Conservation (phyloP, 371 early-diverging fungal genomes). For the Haplosporangium sp. region DNA sequence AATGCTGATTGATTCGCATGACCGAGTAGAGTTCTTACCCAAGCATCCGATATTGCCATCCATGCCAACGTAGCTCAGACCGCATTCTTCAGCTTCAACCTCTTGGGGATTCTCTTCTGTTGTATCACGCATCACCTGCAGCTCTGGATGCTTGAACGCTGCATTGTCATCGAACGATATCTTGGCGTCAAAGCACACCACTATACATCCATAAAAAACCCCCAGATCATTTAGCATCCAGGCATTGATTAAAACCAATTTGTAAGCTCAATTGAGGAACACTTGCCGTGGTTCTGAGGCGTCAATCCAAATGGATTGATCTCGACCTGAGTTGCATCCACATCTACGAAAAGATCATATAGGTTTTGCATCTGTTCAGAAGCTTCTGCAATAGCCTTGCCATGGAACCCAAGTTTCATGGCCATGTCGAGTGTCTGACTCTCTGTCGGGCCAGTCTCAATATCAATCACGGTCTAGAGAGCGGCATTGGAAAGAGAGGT, state of each 20-base stretch:
- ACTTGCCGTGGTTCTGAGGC: conserved; percentile 57
- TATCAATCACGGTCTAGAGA: conserved; percentile 29
- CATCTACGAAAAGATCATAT: conserved; percentile 73
- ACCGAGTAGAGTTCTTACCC: conserved; percentile 16
- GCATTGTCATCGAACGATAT: conserved; percentile 80
- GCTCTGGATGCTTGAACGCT: conserved; percentile 70
- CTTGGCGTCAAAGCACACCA: conserved; percentile 80
- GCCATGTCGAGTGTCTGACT: conserved; percentile 53
- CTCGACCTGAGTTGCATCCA: conserved; percentile 74
- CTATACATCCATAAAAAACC: conserved; percentile 28
- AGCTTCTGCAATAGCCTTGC: conserved; percentile 64
- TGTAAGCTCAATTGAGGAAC: not conserved
- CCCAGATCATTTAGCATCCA: not conserved
- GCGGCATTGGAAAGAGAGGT: not conserved
- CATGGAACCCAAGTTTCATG: conserved; percentile 68
- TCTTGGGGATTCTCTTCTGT: conserved; percentile 78
- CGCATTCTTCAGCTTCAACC: conserved; percentile 72
- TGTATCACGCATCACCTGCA: conserved; percentile 67
- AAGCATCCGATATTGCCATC: conserved; percentile 79
- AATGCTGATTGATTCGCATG: not conserved
- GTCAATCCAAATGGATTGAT: conserved; percentile 77
- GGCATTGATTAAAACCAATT: not conserved
- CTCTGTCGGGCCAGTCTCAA: conserved; percentile 51
- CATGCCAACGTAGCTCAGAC: conserved; percentile 77
- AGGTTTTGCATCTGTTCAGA: conserved; percentile 69